Evolutionary conservation across 345 rosid genomes (phyloP).

Genomic region (Bruguiera gymnorhiza): DNA sequence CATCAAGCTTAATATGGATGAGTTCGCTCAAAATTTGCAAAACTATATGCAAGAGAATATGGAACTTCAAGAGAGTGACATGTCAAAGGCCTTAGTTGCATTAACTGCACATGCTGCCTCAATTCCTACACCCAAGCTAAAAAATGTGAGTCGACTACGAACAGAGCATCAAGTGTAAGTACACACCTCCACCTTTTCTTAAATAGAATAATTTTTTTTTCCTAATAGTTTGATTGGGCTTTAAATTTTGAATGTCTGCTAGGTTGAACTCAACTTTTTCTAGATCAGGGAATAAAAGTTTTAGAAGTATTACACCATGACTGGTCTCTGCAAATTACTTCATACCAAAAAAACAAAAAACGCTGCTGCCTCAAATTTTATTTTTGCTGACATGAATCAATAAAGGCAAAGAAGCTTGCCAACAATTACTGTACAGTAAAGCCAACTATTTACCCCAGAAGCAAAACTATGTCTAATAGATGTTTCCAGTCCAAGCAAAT

Average conservation of each 20-base stretch:
- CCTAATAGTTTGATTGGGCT: neutral
- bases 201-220: neutral
- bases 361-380: neutral
- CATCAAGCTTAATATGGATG: conserved; percentile 34
- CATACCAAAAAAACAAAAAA: too few species aligned
- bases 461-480: neutral
- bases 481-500: neutral
- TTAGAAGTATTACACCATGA: too few species aligned
- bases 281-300: too few species aligned
- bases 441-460: neutral
- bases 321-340: too few species aligned
- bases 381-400: too few species aligned
- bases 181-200: neutral
- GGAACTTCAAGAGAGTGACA: conserved; percentile 22
- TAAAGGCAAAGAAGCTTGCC: too few species aligned
- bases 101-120: conserved; percentile 43
- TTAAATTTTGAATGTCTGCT: too few species aligned
- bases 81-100: conserved; percentile 45
- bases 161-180: conserved; percentile 22
- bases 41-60: conserved; percentile 24
- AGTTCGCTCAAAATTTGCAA: conserved; percentile 29
- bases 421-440: too few species aligned
- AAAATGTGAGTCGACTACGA: conserved; percentile 26
- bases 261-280: too few species aligned
- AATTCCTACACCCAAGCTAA: conserved; percentile 40